phyloP scores from a whole-genome alignment of 257 asterid species.

The Galeopsis tetrahit region DNA sequence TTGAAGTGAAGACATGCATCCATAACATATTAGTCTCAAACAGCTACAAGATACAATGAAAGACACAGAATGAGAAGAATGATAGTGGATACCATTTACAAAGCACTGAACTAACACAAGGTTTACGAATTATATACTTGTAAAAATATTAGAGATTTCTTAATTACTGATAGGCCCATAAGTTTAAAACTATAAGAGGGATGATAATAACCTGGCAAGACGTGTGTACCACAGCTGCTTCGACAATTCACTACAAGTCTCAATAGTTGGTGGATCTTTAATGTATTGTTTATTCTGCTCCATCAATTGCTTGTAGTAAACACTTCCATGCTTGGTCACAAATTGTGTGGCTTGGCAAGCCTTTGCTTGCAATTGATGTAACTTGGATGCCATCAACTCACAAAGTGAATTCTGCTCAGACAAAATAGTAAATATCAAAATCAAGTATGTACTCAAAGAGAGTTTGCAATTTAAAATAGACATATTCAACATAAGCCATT shows the following conservation, averaged over 20 bases:
- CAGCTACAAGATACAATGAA: not conserved
- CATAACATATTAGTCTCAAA: not conserved
- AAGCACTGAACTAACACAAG: not conserved
- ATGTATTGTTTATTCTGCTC: slow-evolving; percentile 70
- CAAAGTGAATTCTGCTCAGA: not conserved
- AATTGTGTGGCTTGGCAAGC: slow-evolving; percentile 59
- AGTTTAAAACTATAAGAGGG: not conserved
- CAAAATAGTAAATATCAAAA: not conserved
- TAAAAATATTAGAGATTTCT: not conserved
- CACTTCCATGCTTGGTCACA: slow-evolving; percentile 54
- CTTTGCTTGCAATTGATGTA: slow-evolving; percentile 62
- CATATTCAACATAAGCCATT: not conserved
- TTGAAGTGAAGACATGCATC: slow-evolving; percentile 3
- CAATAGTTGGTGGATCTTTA: slow-evolving; percentile 69
- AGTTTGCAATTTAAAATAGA: not conserved
- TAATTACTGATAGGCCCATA: not conserved
- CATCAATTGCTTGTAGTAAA: slow-evolving; percentile 65
- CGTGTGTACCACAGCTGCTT: slow-evolving; percentile 71
- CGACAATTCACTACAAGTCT: slow-evolving; percentile 58
- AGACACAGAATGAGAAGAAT: not conserved
- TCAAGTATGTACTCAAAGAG: not conserved
- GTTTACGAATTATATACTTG: not conserved
- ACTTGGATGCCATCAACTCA: slow-evolving; percentile 55
- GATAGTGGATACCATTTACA: slow-evolving; percentile 2
- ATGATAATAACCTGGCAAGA: slow-evolving; percentile 61